Percentiles rank a stretch among this genome's conserved stretches.
These are phyloP conservation scores for Tardiomyces digboiensis DNA, from an alignment of 1,139 yeast genomes.

Conservation along the genomic window DNA sequence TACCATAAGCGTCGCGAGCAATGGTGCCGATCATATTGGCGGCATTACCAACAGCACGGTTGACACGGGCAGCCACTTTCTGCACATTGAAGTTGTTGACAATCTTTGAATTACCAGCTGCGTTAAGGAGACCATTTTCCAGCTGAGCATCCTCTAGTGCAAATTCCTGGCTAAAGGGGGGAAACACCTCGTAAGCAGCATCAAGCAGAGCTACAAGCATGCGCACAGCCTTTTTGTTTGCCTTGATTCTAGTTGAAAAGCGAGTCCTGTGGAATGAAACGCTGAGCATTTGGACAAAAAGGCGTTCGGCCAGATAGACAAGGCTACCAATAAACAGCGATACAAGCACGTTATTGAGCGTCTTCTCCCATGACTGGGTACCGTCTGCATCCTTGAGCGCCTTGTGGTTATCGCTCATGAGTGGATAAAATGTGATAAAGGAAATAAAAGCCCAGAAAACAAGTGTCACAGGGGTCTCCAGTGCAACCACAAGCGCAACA, in stretches of 20 bases:
- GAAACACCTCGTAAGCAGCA: conserved; percentile 29
- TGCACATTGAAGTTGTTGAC: conserved; percentile 11
- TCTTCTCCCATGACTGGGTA: conserved; percentile 28
- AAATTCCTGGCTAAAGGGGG: conserved; percentile 28
- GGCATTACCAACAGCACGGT: conserved; percentile 23
- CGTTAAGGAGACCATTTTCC: conserved; percentile 20
- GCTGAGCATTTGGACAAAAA: conserved; percentile 30
- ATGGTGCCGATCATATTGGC: conserved; percentile 23
- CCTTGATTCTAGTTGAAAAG: conserved; percentile 29
- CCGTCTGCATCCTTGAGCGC: conserved; percentile 16
- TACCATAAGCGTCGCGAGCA: conserved; percentile 18
- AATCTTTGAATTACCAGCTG: conserved; percentile 5
- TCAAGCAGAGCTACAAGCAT: conserved; percentile 25
- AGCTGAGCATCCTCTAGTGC: conserved; percentile 27
- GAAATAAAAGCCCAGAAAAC: conserved; percentile 27
- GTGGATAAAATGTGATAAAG: conserved; percentile 30
- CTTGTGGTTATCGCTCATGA: conserved; percentile 25
- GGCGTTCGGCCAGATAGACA: conserved; percentile 28
- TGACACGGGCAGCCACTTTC: conserved; percentile 17
- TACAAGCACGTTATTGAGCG: conserved; percentile 28
- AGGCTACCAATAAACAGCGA: conserved; percentile 29
- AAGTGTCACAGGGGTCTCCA: conserved; percentile 28
- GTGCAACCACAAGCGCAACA: conserved; percentile 26
- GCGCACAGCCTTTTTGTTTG: conserved; percentile 26
- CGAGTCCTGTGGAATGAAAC: conserved; percentile 34